Evolutionary conservation across 1,284 basidiomycete genomes (phyloP).

Genomic region (Microbotryum intermedium): DNA sequence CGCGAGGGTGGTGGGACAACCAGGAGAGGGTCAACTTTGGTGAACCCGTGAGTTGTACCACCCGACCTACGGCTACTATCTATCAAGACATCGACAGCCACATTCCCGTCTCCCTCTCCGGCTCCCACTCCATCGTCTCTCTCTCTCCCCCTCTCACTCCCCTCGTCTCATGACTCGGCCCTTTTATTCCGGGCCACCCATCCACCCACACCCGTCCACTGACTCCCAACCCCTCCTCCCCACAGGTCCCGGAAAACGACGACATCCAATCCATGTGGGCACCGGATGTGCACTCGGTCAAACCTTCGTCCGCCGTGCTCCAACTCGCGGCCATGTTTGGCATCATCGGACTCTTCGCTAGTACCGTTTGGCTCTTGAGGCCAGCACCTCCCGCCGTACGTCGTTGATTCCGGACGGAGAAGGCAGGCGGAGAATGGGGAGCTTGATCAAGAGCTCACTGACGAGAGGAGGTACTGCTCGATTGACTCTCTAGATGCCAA

Average conservation of each 20-base stretch:
- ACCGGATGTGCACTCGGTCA: conserved; percentile 33
- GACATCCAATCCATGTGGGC: conserved; percentile 35
- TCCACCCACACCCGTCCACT: no score
- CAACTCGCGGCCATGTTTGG: conserved; percentile 29
- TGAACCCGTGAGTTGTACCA: conserved; percentile 25
- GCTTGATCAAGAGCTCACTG: conserved; percentile 30
- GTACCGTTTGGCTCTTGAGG: conserved; percentile 20
- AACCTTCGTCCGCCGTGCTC: conserved; percentile 27
- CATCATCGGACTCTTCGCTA: conserved; percentile 26
- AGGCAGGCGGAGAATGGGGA: conserved; percentile 17
- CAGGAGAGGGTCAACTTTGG: conserved; percentile 34
- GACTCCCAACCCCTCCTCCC: neutral
- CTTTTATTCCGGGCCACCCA: no score
- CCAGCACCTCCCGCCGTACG: conserved; percentile 26
- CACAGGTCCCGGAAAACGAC: conserved; percentile 34
- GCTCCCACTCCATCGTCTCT: neutral
- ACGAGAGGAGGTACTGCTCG: conserved; percentile 24
- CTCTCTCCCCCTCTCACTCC: no score
- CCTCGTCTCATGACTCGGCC: no score
- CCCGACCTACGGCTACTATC: neutral
- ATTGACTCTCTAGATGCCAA: neutral
- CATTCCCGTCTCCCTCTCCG: neutral
- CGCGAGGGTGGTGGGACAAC: conserved; percentile 30
- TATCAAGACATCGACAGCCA: no score
- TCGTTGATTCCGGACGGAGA: neutral